Percentiles rank a stretch among this genome's conserved stretches.
phyloP scores from a whole-genome alignment of 2,329 filamentous ascomycete species.

The Ceratocystis harringtonii region DNA sequence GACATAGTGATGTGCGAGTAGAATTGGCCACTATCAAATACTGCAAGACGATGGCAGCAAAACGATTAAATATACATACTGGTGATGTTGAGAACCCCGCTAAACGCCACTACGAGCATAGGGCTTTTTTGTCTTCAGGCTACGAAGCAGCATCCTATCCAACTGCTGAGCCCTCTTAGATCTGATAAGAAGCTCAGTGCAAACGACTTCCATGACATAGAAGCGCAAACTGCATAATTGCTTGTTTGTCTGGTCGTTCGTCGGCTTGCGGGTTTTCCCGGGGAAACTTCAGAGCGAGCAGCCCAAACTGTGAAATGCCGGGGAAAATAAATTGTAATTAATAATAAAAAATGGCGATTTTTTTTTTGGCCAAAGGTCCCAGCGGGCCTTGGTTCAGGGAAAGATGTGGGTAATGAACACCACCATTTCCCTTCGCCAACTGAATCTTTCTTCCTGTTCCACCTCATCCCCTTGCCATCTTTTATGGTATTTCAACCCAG shows the following conservation, averaged over 20 bases:
- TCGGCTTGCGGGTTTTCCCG: neutral
- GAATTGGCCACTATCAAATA: too few species aligned
- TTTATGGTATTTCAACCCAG: neutral
- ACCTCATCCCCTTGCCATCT: neutral
- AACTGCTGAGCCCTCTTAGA: neutral
- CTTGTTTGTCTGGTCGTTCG: neutral
- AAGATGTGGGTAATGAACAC: neutral
- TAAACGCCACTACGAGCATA: too few species aligned
- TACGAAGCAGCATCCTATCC: too few species aligned
- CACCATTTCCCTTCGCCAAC: neutral
- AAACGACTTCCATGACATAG: neutral
- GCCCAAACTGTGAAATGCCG: neutral
- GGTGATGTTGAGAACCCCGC: too few species aligned
- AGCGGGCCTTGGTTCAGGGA: neutral
- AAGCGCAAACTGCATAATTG: neutral
- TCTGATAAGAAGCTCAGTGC: neutral
- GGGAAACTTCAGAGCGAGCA: neutral
- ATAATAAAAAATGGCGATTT: neutral
- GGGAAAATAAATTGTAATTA: neutral
- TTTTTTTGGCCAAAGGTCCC: neutral
- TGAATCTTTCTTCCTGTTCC: neutral
- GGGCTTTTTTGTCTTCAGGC: too few species aligned
- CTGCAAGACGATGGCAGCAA: too few species aligned
- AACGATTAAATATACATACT: too few species aligned
- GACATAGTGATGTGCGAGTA: too few species aligned